phyloP scores from a whole-genome alignment of 176 grass and related monocot genomes.

The Carex scoparia region DNA sequence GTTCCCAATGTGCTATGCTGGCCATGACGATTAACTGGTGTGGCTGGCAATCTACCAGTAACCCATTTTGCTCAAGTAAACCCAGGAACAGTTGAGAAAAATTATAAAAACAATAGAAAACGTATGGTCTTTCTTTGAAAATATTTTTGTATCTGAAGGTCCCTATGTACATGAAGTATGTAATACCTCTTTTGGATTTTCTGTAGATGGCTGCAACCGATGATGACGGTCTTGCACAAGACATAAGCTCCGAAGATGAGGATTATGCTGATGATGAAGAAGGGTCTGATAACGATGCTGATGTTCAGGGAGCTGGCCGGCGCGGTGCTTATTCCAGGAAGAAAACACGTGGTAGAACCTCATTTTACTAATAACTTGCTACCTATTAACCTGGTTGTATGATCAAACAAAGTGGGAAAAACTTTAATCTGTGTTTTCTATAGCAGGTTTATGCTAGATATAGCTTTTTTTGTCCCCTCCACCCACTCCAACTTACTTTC shows the following conservation, averaged over 20 bases:
- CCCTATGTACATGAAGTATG: background rate
- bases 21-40: background rate
- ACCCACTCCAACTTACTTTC: too few species aligned
- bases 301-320: conserved; percentile 42
- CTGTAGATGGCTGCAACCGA: conserved; percentile 77
- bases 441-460: background rate
- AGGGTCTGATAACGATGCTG: conserved; percentile 66
- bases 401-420: background rate
- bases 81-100: background rate
- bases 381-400: background rate
- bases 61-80: background rate
- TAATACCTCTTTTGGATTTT: conserved; percentile 23
- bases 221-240: conserved; percentile 78
- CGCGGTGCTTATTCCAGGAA: conserved; percentile 75
- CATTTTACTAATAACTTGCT: background rate
- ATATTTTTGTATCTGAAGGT: background rate
- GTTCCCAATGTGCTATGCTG: conserved; percentile 10
- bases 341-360: conserved; percentile 58
- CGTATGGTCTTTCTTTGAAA: background rate
- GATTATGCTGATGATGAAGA: conserved; percentile 90
- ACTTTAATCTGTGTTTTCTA: background rate
- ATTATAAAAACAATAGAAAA: conserved; percentile 6
- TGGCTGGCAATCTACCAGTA: background rate
- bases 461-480: background rate
- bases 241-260: conserved; percentile 85